These are phyloP conservation scores for Pascua sp. DNA, from an alignment of 1,284 basidiomycete species.

Conservation along the genomic window DNA sequence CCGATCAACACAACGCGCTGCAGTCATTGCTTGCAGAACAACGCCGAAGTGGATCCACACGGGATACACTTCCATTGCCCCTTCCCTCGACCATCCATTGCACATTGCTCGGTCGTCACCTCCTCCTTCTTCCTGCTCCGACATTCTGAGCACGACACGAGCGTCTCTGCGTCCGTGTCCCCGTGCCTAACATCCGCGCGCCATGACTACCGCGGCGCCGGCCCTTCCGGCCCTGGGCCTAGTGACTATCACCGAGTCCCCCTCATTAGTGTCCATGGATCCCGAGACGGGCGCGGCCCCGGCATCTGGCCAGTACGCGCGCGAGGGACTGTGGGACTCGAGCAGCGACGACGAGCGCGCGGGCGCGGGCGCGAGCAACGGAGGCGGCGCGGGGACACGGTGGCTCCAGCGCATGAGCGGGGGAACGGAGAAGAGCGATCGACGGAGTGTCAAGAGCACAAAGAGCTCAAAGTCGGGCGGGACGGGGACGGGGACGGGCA, in stretches of 20 bases:
- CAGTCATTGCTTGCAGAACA: too few relatives aligned
- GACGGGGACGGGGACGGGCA: too few relatives aligned
- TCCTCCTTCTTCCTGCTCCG: too few relatives aligned
- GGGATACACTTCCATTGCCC: too few relatives aligned
- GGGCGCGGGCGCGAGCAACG: background rate
- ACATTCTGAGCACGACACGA: too few relatives aligned
- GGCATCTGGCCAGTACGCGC: constrained; percentile 35
- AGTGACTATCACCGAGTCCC: background rate
- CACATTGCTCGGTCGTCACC: too few relatives aligned
- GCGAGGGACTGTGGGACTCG: constrained; percentile 43
- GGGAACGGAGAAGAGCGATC: constrained; percentile 6
- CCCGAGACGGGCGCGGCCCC: constrained; percentile 26
- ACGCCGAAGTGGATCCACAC: too few relatives aligned
- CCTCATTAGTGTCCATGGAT: background rate
- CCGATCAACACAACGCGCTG: too few relatives aligned
- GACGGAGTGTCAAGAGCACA: constrained; percentile 9
- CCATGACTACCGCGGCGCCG: constrained; percentile 2
- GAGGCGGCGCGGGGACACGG: background rate
- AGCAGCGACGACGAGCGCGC: constrained; percentile 10
- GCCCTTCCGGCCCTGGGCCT: background rate
- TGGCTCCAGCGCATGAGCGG: constrained; percentile 12
- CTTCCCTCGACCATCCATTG: too few relatives aligned
- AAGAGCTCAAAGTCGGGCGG: constrained; percentile 4
- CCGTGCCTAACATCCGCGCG: background rate
- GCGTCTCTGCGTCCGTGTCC: too few relatives aligned